These are phyloP conservation scores for Akebia trifoliata DNA, from an alignment of 164 flowering plant species.

Conservation along the genomic window DNA sequence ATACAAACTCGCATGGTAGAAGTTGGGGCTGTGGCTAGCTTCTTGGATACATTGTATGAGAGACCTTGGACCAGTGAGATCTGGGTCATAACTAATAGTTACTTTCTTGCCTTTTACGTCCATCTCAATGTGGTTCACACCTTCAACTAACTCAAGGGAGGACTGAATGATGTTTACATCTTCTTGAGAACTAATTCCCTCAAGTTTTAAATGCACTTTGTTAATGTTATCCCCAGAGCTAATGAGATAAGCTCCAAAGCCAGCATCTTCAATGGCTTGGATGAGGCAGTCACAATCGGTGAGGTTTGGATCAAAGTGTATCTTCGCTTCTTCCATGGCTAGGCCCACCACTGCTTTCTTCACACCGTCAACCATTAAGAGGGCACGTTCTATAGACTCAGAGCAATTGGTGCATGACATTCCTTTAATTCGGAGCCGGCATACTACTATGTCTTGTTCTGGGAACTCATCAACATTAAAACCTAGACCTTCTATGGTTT, in stretches of 20 bases:
- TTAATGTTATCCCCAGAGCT: constrained; percentile 63
- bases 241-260: constrained; percentile 84
- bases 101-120: constrained; percentile 48
- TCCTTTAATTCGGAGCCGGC: constrained; percentile 74
- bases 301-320: constrained; percentile 70
- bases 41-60: constrained; percentile 55
- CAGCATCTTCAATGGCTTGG: constrained; percentile 75
- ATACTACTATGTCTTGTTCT: constrained; percentile 73
- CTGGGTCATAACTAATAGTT: constrained; percentile 62
- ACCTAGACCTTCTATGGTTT: constrained; percentile 63
- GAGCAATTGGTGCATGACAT: constrained; percentile 96
- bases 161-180: constrained; percentile 36
- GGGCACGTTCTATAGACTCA: constrained; percentile 74
- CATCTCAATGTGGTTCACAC: constrained; percentile 69
- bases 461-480: constrained; percentile 60
- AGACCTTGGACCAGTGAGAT: constrained; percentile 76
- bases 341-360: constrained; percentile 83
- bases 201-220: constrained; percentile 63
- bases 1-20: constrained; percentile 57
- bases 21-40: constrained; percentile 37
- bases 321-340: constrained; percentile 87
- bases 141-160: constrained; percentile 49
- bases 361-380: constrained; percentile 65
- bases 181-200: constrained; percentile 48
- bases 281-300: constrained; percentile 43